Base-by-base conservation (phyloP, 1,284 basidiomycete genomes). In the Sporisorium scitamineum region DNA sequence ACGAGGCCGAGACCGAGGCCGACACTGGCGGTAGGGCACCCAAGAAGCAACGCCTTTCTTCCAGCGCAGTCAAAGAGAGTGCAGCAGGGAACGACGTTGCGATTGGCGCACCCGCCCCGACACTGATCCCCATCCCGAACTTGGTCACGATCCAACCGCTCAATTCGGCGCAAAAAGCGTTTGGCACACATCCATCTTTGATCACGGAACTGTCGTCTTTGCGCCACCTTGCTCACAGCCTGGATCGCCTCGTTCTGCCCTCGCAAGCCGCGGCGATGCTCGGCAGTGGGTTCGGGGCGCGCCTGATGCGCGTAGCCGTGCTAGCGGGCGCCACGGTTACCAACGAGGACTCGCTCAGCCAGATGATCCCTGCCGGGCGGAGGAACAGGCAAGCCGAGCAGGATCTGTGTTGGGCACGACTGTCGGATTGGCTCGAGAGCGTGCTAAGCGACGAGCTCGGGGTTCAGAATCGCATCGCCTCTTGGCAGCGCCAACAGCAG, bases 221-320 rank as follows among this genome's bases (percentile, higher is more conserved):
- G 27, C 69, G 70, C n/a, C 73, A 76, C 34, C 70, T 78, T 0
- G 76, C 73, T 5, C 68, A 70, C 32, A 70, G 69, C 47, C n/a
- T 78, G 27, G 76, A 76, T 27, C 61, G 69, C 1, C 70, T 78
- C 3, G 62, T 67, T 24, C 52, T 78, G 37, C 76, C 76, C 2
- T 78, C 76, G 9, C 76, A 78, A 54, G 66, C 75, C 8, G 76
- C 76, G 14, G 70, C 73, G 16, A 71, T 76, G 64, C 54, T 76
- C 3, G 74, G 69, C 18, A 59, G 61, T 16, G 66, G 61, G 1
- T 72, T 76, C 22, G 70, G 74, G 14, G 58, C 74, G 14, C 50
- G 74, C 3, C 31, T 76, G 20, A 72, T 72, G 74, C 69, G 74
- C n/a, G 60, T 76, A 2, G 69, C 74, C 6, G 65, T 76, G 31